Evolutionary conservation across 23 red algal genomes (phyloP).

Genomic region (Agarophyton chilense): DNA sequence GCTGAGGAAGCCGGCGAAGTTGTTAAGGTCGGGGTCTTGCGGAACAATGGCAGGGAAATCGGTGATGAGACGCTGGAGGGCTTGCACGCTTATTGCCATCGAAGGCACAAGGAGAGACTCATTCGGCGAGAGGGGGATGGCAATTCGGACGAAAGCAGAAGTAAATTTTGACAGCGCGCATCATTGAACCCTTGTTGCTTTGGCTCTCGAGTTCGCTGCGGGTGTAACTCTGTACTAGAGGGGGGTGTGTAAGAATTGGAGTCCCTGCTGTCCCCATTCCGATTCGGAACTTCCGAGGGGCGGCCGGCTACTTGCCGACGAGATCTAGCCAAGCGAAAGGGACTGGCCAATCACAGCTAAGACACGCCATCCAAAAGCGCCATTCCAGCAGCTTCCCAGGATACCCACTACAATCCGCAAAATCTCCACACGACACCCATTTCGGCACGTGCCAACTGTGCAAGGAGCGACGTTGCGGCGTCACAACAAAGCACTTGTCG

Average conservation of each 20-base stretch:
- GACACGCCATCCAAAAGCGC: not conserved
- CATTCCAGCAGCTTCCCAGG: not conserved
- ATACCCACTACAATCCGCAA: not conserved
- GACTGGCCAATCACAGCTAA: not conserved
- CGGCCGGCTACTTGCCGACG: no score
- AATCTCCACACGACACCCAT: not conserved
- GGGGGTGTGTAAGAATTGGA: no score
- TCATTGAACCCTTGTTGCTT: no score
- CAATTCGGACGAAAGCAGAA: no score
- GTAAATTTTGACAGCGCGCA: no score
- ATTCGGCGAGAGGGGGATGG: no score
- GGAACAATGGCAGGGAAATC: conserved; percentile 51
- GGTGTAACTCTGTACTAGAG: no score
- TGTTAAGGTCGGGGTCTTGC: conserved; percentile 2
- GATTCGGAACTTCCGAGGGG: no score
- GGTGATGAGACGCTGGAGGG: not conserved
- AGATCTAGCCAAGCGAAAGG: not conserved
- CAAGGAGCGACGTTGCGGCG: not conserved
- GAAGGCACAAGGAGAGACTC: not conserved
- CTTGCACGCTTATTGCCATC: not conserved
- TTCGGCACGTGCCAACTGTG: not conserved
- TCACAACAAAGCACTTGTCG: not conserved
- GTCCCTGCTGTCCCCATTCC: no score
- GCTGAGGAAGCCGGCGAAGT: conserved; percentile 39
- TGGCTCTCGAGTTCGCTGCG: no score